Evolutionary conservation across 2,329 filamentous ascomycete species (phyloP), one percentile per base, ranked within the genome.

Genomic region (Exophiala sideris): DNA sequence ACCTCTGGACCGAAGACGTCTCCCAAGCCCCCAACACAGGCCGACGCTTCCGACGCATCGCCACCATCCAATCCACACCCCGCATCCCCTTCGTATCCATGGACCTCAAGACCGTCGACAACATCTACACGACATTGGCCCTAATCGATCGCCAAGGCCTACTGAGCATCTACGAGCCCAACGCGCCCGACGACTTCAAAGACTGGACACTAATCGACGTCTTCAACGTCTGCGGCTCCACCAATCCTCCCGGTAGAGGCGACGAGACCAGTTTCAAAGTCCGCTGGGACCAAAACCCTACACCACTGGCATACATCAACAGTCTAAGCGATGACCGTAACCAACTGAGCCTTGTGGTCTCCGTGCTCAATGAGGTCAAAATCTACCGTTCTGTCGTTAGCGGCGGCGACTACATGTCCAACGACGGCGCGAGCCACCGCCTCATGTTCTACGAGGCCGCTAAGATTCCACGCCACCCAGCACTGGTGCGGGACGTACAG

Each of bases 1-100:
- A 91, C 68, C 79, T 97, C 61, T 97, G 92, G 92, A 86, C 88
- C 57, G 92, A 96, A 73, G 90, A 96, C 71, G 85, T 88, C 12
- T 87, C 86, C 1, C 87, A 94, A 45, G 80, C 88, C 1, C 85
- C 86, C 0, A 79, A 80, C 54, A 84, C 81, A 34, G 90, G 91
- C 32, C 84, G 88, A 32, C 86, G 91, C 48, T 97, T 96, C 77
- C 89, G 86, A 67, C 79, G 77, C 73, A 75, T 88, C 76, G 72
- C 82, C 61, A 75, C 71, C 34, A 82, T 84, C 10, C 83, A 86
- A 5, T 92, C 89, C 65, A 84, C 88, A 35, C 73, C 77, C 41
- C 54, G 61, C 8, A 76, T 81, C 10, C 83, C 85, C 0, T 88
- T 82, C 68, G 82, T 85, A 65, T 94, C 89, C 46, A 86, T 97